Base-by-base conservation (phyloP, 148 eudicot species). In the Nepenthes mirabilis region DNA sequence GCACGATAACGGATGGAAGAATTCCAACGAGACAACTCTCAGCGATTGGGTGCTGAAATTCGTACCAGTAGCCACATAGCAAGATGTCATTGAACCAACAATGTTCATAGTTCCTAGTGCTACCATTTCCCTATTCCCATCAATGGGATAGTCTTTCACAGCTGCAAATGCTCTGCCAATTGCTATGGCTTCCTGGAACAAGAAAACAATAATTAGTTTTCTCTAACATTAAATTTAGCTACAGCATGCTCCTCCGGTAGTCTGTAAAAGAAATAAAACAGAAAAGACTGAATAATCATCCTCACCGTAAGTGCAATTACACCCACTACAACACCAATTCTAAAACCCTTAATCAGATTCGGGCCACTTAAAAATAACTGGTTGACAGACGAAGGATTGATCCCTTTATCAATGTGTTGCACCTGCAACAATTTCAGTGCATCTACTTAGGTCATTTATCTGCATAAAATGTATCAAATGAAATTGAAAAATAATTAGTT, bases 121-220 rank as follows among this genome's bases (percentile, higher is more conserved):
- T 1, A 87, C 66, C 97, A 91, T 91, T 73, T 91, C 97, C 78
- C 80, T 83, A 83, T 91, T 91, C 52, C 97, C 97, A 62, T 91
- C 95, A 36, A 91, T 33, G n/a, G 82, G 72, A 63, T 91, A 91
- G 74, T 88, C 95, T 61, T 88, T 87, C 34, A 85, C 11, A 3
- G 84, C 80, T 2, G 97, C 97, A 73, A 91, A 91, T 54, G 95
- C 85, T 75, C 97, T 79, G 37, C 86, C 97, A 50, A 87, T 87
- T 11, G 97, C 97, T 23, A 80, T 60, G 1, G 95, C 91, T 87
- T 91, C 97, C 97, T 90, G 65, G 37, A 66, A 13, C 47, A 3
- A 3, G 36, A 57, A 36, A 32, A 2, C 2, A 55, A 1, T 55
- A 23, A 1, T 33, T 32, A 53, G 7, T 14, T 53, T n/a, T 43